Evolutionary conservation across 768 basidiomycete species (phyloP).

Genomic region (Crassisporium funariophilum): DNA sequence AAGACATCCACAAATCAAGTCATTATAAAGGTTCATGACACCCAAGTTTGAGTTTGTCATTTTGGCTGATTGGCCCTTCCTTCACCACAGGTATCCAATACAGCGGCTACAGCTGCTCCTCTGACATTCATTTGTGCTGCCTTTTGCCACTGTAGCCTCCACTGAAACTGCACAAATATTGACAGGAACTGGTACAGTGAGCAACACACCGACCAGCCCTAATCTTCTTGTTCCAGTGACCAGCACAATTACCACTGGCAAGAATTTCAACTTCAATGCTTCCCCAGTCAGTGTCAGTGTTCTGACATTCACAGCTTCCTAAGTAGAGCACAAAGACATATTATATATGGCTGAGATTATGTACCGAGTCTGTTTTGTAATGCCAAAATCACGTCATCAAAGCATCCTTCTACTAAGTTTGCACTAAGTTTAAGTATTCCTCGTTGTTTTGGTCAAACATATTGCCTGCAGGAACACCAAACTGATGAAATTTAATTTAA

Average conservation of each 20-base stretch:
- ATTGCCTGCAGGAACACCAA: constrained; percentile 74
- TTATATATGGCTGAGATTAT: not conserved
- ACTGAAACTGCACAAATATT: constrained; percentile 51
- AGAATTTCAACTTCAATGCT: constrained; percentile 56
- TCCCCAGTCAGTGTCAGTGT: constrained; percentile 47
- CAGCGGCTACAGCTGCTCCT: constrained; percentile 38
- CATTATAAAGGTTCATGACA: constrained; percentile 60
- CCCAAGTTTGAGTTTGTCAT: no score
- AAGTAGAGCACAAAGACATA: not conserved
- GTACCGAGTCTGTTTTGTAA: constrained; percentile 28
- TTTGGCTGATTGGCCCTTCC: no score
- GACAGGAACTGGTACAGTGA: constrained; percentile 49
- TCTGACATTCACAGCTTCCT: constrained; percentile 30
- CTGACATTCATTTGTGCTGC: constrained; percentile 57
- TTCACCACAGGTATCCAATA: constrained; percentile 60
- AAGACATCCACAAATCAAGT: constrained; percentile 40
- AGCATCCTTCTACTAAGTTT: constrained; percentile 45
- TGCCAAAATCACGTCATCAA: constrained; percentile 32
- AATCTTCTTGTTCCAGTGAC: constrained; percentile 48
- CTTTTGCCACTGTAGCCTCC: constrained; percentile 48
- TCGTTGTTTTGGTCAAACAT: constrained; percentile 74
- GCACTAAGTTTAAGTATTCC: constrained; percentile 52
- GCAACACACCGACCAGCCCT: constrained; percentile 57
- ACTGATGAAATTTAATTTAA: constrained; percentile 33
- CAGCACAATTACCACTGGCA: constrained; percentile 45